Conservation (phyloP, 345 rosid species). For the Anastatica hierochuntica region DNA sequence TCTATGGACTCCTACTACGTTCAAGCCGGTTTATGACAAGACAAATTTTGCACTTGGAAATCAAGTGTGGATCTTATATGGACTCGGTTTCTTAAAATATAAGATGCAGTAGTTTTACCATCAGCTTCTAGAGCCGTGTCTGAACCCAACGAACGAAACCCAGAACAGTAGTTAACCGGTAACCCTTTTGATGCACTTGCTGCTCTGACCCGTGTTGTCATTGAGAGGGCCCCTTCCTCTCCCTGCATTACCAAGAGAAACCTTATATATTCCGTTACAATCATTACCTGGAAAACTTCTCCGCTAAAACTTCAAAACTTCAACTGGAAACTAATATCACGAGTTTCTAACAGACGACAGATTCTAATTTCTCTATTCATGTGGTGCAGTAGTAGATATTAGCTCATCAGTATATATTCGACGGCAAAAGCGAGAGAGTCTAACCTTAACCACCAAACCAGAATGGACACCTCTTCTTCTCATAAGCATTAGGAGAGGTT, state of each 20-base stretch:
- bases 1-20: not conserved
- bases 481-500: conserved; percentile 94
- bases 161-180: conserved; percentile 91
- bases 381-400: not conserved
- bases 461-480: conserved; percentile 92
- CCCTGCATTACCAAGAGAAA: conserved; percentile 40
- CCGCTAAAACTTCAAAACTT: not conserved
- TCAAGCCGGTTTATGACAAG: not conserved
- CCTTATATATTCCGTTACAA: not conserved
- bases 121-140: conserved; percentile 65
- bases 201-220: conserved; percentile 78
- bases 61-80: not conserved
- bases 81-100: not conserved
- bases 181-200: conserved; percentile 66
- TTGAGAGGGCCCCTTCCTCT: conserved; percentile 94
- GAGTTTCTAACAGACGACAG: not conserved
- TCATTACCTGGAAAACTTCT: not conserved
- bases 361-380: not conserved
- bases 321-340: not conserved
- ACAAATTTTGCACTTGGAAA: not conserved
- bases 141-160: conserved; percentile 60
- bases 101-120: conserved; percentile 36
- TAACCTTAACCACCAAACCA: conserved; percentile 94
- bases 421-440: conserved; percentile 19
- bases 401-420: not conserved